Base-by-base conservation (phyloP, 2,329 filamentous ascomycete genomes). In the Talaromyces pinophilus region DNA sequence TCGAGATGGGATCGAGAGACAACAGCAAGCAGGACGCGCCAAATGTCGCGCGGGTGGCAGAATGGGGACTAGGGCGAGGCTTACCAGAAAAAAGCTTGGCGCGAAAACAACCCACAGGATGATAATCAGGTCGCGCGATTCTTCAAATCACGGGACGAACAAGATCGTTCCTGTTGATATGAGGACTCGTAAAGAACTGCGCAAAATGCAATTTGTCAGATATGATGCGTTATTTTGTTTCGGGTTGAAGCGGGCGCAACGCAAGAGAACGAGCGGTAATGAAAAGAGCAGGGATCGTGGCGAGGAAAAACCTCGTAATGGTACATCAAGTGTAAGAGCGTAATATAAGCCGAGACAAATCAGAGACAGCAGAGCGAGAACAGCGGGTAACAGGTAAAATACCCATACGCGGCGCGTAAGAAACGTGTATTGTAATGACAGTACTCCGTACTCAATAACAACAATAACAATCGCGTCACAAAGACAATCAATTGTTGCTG, bases 11-110 rank as follows among this genome's bases (percentile, higher is more conserved):
- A 65, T 42, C 50, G 46, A 63, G 19, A 57, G 42, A 38, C 28
- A 60, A 46, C 60, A 62, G 40, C 60, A 60, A 44, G 57, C 35
- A 60, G 40, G 59, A 67, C 67, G 63, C 63, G 67, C 62, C 59
- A 59, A 61, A 40, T 44, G 55, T 67, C 42, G 67, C 63, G 64
- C 65, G 62, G 62, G 57, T 63, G 40, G 62, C n/a, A 62, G 28
- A 35, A 52, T 63, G 42, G 55, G 48, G 65, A 59, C 42, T 59
- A 63, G 54, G 55, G 61, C 57, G 33, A 60, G 48, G 67, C 68
- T 64, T 63, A 66, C 64, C 38, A 48, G 19, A 13, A 33, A 48
- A 64, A 62, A 30, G 64, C 64, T 66, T 66, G 64, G 60, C 64
- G 52, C 19, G 57, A 48, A 35, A 35, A 57, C 52, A 57, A 57